Evolutionary conservation across 1,284 basidiomycete genomes (phyloP).

Genomic region (Irpex rosettiformis): DNA sequence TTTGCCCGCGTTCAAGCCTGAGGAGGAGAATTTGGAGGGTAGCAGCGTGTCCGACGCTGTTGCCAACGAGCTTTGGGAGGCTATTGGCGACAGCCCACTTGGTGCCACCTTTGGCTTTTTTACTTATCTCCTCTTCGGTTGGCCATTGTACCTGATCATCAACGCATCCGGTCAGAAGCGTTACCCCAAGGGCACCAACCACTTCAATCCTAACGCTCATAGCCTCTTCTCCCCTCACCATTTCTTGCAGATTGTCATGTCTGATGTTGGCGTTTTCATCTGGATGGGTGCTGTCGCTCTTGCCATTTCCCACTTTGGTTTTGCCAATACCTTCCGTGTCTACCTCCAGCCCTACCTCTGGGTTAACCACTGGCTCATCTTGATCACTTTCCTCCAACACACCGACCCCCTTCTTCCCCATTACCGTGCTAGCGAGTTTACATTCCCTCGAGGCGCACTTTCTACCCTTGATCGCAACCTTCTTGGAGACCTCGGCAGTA

Average conservation of each 20-base stretch:
- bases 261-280: constrained; percentile 80
- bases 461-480: constrained; percentile 90
- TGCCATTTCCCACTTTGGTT: constrained; percentile 66
- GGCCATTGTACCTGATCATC: constrained; percentile 82
- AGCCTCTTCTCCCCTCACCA: constrained; percentile 88
- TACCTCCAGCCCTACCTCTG: constrained; percentile 93
- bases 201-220: constrained; percentile 78
- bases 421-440: constrained; percentile 90
- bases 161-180: constrained; percentile 90
- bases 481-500: constrained; percentile 73
- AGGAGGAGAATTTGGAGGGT: constrained; percentile 68
- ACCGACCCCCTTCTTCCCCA: constrained; percentile 94
- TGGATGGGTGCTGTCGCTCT: constrained; percentile 63
- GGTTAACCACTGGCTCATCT: constrained; percentile 87
- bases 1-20: constrained; percentile 62
- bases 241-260: constrained; percentile 74
- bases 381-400: constrained; percentile 96
- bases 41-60: constrained; percentile 69
- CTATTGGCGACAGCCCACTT: constrained; percentile 91
- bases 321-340: constrained; percentile 74
- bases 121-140: constrained; percentile 77
- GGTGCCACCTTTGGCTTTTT: constrained; percentile 66
- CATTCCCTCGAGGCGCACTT: constrained; percentile 93
- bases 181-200: constrained; percentile 84
- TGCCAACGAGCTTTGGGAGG: constrained; percentile 80